phyloP scores from a whole-genome alignment of 2,329 filamentous ascomycete genomes.

The Penicillium sp. region DNA sequence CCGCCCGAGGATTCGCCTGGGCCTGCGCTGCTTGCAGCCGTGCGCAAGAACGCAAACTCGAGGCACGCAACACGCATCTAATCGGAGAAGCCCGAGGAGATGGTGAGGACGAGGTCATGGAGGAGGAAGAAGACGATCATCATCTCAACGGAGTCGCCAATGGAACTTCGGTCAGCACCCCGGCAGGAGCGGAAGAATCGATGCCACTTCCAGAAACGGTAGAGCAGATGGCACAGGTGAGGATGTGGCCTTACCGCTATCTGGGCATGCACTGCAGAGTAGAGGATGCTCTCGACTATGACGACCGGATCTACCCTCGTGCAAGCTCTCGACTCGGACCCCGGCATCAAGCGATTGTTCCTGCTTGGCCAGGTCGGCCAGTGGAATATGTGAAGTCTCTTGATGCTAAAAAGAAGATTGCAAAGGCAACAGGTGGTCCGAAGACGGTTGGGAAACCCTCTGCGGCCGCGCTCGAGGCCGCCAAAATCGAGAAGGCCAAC shows the following conservation, averaged over 20 bases:
- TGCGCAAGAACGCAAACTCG: conserved; percentile 88
- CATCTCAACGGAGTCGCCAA: conserved; percentile 55
- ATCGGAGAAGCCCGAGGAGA: conserved; percentile 55
- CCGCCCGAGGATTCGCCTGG: conserved; percentile 96
- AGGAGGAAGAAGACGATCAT: conserved; percentile 70
- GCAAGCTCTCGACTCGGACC: conserved; percentile 90
- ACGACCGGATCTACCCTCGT: conserved; percentile 94
- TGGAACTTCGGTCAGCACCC: conserved; percentile 63
- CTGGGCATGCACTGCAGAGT: conserved; percentile 92
- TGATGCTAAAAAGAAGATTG: conserved; percentile 76
- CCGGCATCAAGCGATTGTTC: conserved; percentile 83
- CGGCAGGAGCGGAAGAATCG: conserved; percentile 55
- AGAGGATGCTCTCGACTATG: conserved; percentile 93
- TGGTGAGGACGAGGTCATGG: conserved; percentile 62
- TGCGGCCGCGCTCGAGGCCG: conserved; percentile 78
- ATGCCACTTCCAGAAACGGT: conserved; percentile 64
- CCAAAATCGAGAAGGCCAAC: conserved; percentile 73
- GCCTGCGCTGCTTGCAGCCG: conserved; percentile 94
- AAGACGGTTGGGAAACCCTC: conserved; percentile 58
- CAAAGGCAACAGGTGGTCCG: conserved; percentile 61
- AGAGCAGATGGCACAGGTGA: conserved; percentile 88
- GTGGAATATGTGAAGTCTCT: conserved; percentile 87
- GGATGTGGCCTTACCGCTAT: conserved; percentile 95
- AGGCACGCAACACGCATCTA: conserved; percentile 82
- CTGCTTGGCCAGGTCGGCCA: conserved; percentile 79